Base-by-base conservation (phyloP, 2,329 filamentous ascomycete genomes). In the Diaporthe helianthi region DNA sequence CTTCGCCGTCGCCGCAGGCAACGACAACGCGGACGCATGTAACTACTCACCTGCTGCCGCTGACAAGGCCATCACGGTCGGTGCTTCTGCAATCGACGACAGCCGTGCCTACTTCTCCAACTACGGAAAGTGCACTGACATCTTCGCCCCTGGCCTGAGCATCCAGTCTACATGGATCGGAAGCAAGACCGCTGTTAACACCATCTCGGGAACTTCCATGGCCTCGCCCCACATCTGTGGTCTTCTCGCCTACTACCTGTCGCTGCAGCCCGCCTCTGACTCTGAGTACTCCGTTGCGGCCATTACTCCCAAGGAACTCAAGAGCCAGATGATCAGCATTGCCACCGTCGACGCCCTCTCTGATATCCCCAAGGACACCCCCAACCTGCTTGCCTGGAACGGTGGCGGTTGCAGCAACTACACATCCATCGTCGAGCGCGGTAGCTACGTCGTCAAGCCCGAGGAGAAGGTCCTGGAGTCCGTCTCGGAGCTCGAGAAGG, bases 81-180 rank as follows among this genome's bases (percentile, higher is more conserved):
- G 95, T 83, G 96, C 96, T 75, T 97, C 94, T 54, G 96, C 93
- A 75, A 89, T 99, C 71, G 89, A 92, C 78, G 96, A 99, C 80
- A 93, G 93, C 87, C 95, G 96, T 83, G 96, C 96, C 74, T 99
- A 98, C 89, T 99, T 99, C 90, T 99, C 97, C 89, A 99, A 99
- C 92, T 98, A 91, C 83, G 96, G 96, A 82, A 96, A 95, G 88
- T 99, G 96, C 89, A 97, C 95, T 81, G 96, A 99, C 83, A 97
- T 99, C 87, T 99, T 99, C 78, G 96, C 94, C 73, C 96, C 96
- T 71, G 96, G 96, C 79, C 88, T 98, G 78, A 97, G 94, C 90
- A 97, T 99, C 77, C 89, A 93, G 77, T 99, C 96, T 74, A 98
- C 96, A 81, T 99, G 96, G 96, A 97, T 97, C 77, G 96, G 97